Evolutionary conservation across 495 filamentous ascomycete species (phyloP).

Genomic region (Corynascus novoguineensis): DNA sequence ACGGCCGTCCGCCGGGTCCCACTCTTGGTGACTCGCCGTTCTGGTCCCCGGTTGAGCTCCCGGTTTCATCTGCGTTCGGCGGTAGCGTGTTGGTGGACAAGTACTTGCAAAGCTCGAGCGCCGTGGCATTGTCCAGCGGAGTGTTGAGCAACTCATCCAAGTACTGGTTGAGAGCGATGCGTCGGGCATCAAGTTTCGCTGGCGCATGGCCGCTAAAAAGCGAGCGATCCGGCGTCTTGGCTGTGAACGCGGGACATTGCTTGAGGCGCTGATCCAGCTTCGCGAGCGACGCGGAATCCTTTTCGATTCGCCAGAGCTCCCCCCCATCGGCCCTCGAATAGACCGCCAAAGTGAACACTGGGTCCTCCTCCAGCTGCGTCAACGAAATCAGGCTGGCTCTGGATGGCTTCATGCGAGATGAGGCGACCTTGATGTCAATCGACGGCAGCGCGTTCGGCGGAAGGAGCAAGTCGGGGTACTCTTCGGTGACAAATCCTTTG

Average conservation of each 20-base stretch:
- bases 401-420: constrained; percentile 84
- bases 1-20: constrained; percentile 58
- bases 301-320: constrained; percentile 91
- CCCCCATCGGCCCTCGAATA: constrained; percentile 69
- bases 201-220: constrained; percentile 92
- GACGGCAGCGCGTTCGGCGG: constrained; percentile 88
- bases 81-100: constrained; percentile 81
- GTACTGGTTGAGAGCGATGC: constrained; percentile 75
- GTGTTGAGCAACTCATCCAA: constrained; percentile 79
- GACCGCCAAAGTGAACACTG: constrained; percentile 86
- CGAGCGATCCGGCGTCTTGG: constrained; percentile 72
- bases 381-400: constrained; percentile 71
- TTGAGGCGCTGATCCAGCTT: constrained; percentile 76
- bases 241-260: constrained; percentile 57
- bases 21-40: constrained; percentile 37
- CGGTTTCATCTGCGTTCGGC: constrained; percentile 61
- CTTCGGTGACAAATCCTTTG: constrained; percentile 68
- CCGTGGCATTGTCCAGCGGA: constrained; percentile 69
- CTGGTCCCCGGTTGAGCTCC: constrained; percentile 39
- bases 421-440: constrained; percentile 78
- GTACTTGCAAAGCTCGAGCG: constrained; percentile 81
- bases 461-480: constrained; percentile 75
- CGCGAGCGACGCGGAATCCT: constrained; percentile 74
- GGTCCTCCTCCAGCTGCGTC: constrained; percentile 74
- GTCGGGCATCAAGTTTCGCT: constrained; percentile 84